Percentiles rank a stretch among this genome's conserved stretches.
Conservation (phyloP, 164 flowering plant species). For the Berberis thunbergii region DNA sequence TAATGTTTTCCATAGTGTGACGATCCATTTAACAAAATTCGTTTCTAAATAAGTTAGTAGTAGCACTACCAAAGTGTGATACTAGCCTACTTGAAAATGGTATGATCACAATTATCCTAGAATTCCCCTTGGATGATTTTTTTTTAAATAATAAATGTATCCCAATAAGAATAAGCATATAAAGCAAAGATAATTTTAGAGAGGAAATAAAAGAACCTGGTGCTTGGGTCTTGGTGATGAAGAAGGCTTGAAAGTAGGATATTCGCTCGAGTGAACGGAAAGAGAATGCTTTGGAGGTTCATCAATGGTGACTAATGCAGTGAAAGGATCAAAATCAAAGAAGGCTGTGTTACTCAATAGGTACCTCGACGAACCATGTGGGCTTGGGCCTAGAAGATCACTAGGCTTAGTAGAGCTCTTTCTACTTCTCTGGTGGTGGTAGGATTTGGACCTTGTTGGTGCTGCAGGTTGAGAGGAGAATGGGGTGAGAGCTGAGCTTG, state of each 20-base stretch:
- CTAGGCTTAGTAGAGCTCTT: conserved; percentile 30
- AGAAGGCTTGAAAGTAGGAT: conserved; percentile 26
- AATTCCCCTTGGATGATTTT: too few species aligned
- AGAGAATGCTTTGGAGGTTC: conserved; percentile 1
- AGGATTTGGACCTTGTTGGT: conserved; percentile 31
- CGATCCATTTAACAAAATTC: too few species aligned
- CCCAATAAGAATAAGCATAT: neutral
- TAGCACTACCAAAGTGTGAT: too few species aligned
- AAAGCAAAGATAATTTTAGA: neutral
- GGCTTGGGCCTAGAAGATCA: conserved; percentile 18
- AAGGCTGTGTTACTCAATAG: conserved; percentile 37
- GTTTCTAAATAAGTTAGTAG: too few species aligned
- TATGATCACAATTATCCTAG: too few species aligned
- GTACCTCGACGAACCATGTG: conserved; percentile 44
- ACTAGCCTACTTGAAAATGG: too few species aligned
- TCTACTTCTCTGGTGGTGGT: conserved; percentile 19
- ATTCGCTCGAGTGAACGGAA: conserved; percentile 10
- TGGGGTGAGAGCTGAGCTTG: conserved; percentile 9
- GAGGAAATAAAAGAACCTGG: conserved; percentile 22
- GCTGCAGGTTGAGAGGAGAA: conserved; percentile 22
- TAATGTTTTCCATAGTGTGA: too few species aligned
- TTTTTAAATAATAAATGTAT: too few species aligned
- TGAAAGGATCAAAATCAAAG: conserved; percentile 21
- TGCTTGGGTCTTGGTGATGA: conserved; percentile 22
- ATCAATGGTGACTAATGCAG: conserved; percentile 25